A percentile compares a stretch with the other conserved stretches of the same genome.
These are phyloP conservation scores for Metarhizium rileyi DNA, from an alignment of 2,329 filamentous ascomycete genomes.

Conservation along the genomic window DNA sequence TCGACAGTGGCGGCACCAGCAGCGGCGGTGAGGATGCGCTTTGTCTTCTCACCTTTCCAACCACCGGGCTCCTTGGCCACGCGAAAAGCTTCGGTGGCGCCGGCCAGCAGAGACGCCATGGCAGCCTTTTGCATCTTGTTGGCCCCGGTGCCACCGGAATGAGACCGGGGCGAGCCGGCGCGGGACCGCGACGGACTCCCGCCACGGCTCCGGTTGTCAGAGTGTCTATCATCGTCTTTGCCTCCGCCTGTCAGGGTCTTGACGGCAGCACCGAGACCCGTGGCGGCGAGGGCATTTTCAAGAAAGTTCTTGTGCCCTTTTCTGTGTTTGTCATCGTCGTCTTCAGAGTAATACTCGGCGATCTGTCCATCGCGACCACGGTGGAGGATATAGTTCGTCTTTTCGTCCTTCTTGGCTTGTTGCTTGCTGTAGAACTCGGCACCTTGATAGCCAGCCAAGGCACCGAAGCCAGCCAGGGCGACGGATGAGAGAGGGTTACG, in stretches of 20 bases:
- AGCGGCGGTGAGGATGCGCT: constrained; percentile 82
- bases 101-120: constrained; percentile 82
- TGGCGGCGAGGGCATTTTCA: constrained; percentile 52
- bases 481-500: constrained; percentile 51
- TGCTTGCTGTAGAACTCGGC: constrained; percentile 54
- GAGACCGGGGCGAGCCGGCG: constrained; percentile 42
- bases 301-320: constrained; percentile 56
- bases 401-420: constrained; percentile 45
- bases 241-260: constrained; percentile 46
- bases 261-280: constrained; percentile 51
- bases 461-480: constrained; percentile 53
- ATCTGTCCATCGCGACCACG: constrained; percentile 43
- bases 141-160: constrained; percentile 24
- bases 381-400: constrained; percentile 43
- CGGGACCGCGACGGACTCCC: constrained; percentile 34
- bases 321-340: constrained; percentile 45
- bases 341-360: constrained; percentile 46
- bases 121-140: constrained; percentile 74
- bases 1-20: constrained; percentile 80
- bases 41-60: constrained; percentile 87
- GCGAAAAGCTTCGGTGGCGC: constrained; percentile 85
- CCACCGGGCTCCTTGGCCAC: constrained; percentile 79
- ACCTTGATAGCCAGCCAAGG: constrained; percentile 53
- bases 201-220: constrained; percentile 38
- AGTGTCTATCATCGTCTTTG: constrained; percentile 27